Evolutionary conservation across 2,329 filamentous ascomycete species (phyloP).

Genomic region (Aspergillus ochraceus): DNA sequence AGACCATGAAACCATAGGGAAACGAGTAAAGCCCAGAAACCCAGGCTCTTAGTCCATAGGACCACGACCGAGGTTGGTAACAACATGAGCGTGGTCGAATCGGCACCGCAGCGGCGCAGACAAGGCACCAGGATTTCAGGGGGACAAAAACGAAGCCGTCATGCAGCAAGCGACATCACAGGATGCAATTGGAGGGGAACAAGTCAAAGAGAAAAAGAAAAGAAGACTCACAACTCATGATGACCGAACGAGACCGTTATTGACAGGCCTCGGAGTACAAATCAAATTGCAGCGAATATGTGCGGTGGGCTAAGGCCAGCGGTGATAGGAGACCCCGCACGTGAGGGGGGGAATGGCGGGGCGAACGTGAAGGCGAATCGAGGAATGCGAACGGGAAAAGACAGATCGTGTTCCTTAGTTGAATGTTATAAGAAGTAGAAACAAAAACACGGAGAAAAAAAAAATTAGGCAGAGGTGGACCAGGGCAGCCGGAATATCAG

Average conservation of each 20-base stretch:
- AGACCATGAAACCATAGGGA: conserved; percentile 10
- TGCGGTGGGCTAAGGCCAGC: conserved; percentile 20
- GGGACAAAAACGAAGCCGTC: neutral
- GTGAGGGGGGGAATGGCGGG: conserved; percentile 17
- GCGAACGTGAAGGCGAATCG: neutral
- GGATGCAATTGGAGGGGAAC: conserved; percentile 1
- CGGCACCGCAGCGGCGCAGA: neutral
- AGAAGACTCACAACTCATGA: conserved; percentile 28
- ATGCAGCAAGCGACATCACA: conserved; percentile 4
- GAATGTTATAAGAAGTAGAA: neutral
- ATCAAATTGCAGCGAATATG: conserved; percentile 7
- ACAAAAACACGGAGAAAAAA: neutral
- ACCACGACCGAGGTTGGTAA: neutral
- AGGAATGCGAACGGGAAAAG: neutral
- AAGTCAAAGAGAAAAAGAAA: neutral
- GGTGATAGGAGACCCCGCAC: conserved; percentile 24
- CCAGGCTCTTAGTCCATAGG: conserved; percentile 6
- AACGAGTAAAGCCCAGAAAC: conserved; percentile 6
- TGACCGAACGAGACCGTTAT: conserved; percentile 7
- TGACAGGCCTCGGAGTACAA: conserved; percentile 2
- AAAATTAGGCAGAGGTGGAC: neutral
- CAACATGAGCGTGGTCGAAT: conserved; percentile 1
- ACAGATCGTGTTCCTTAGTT: neutral
- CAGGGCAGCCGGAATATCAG: too few relatives aligned
- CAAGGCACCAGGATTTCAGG: neutral